Conservation (phyloP, 2,329 filamentous ascomycete species). For the Grosmannia serpens region DNA sequence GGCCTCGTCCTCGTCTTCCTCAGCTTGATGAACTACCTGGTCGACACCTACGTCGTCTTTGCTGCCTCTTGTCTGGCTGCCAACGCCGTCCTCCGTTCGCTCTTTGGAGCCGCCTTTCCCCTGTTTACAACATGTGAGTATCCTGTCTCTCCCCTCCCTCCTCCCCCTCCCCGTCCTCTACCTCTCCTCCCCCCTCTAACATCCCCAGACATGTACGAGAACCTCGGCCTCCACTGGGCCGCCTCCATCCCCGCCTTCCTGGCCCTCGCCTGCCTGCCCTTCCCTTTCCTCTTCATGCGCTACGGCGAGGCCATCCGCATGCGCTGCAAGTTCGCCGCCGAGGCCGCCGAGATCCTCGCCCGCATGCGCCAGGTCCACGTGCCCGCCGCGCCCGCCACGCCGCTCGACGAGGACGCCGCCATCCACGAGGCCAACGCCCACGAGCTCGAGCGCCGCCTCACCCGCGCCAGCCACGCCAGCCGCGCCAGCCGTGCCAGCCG, state of each 20-base stretch:
- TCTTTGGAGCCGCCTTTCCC: slow-evolving; percentile 63
- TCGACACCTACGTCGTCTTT: slow-evolving; percentile 63
- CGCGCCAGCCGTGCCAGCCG: not conserved
- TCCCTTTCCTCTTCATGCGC: slow-evolving; percentile 66
- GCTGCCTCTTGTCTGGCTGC: slow-evolving; percentile 66
- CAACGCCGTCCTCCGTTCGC: slow-evolving; percentile 57
- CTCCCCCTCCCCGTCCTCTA: no score
- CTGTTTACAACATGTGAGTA: slow-evolving; percentile 47
- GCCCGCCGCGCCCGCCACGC: slow-evolving; percentile 9
- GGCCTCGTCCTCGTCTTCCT: slow-evolving; percentile 54
- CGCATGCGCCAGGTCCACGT: slow-evolving; percentile 24
- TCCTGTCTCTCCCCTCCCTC: not conserved
- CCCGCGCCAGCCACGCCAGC: not conserved
- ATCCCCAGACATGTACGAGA: slow-evolving; percentile 35
- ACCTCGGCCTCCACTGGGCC: slow-evolving; percentile 65
- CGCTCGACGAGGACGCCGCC: slow-evolving; percentile 15
- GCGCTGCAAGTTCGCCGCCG: slow-evolving; percentile 58
- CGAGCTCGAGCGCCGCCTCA: slow-evolving; percentile 3
- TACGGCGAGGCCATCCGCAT: slow-evolving; percentile 54
- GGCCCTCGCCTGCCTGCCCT: slow-evolving; percentile 57
- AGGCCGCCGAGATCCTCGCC: slow-evolving; percentile 50
- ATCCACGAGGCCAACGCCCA: slow-evolving; percentile 3
- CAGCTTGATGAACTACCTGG: slow-evolving; percentile 53
- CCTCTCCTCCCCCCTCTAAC: not conserved
- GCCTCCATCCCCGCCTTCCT: slow-evolving; percentile 63